Base-by-base conservation (phyloP, 1,139 yeast species). In the Yamadazyma pseudoaaseri region DNA sequence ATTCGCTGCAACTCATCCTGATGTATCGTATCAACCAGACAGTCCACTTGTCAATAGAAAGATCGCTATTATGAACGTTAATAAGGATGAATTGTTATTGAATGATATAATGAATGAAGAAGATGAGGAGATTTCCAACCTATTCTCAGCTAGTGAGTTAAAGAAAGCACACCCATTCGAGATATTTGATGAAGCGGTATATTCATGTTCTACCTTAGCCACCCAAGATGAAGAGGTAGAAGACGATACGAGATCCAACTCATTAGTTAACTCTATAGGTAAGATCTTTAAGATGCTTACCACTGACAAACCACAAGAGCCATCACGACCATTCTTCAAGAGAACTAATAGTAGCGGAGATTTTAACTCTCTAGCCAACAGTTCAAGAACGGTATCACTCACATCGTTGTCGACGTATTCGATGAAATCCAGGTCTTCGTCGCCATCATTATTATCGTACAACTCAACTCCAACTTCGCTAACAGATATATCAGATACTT, bases 141-240 rank as follows among this genome's bases (percentile, higher is more conserved):
- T 36, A 2, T 46, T 52, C 16, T 54, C 52, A 34, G 45, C 62
- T 6, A 60, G 64, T 42, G 71, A 62, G 38, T 52, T 68, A 28
- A 55, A 69, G 30, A 70, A 73, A 44, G 68, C 76, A 1, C 81
- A 81, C 54, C 79, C 89, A 1, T 85, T 70, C 56, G 95, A 85
- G 48, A 75, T 84, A 4, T 76, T 84, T 45, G 95, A 85, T 53
- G 92, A 83, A 46, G 81, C 86, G 2, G 78, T 83, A 17, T 84
- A 84, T 52, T 73, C 83, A 2, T 74, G 76, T 37, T 60, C 74
- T 3, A 50, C 69, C 15, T 50, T 64, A 29, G 62, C 70, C 5
- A 38, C 34, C 13, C 7, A 18, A 7, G 44, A 39, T 8, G 43
- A 41, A 3, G 35, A 30, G 16, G 41, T 38, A 12, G 43, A 37